Conservation (phyloP, 371 early-diverging fungal genomes). For the Apophysomyces variabilis region DNA sequence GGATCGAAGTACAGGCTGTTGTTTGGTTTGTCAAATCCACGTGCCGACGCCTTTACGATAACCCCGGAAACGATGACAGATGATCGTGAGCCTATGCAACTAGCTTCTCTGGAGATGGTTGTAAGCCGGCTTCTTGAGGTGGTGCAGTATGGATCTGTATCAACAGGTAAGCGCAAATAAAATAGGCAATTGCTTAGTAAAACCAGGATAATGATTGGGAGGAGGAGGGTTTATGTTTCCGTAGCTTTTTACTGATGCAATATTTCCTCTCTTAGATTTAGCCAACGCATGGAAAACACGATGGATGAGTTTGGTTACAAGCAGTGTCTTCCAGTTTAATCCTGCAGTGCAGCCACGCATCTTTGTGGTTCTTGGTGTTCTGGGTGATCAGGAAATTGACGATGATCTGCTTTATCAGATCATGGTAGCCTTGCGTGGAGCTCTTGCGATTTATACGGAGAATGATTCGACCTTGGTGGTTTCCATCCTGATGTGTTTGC, state of each 20-base stretch:
- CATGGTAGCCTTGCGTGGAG: constrained; percentile 83
- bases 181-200: not conserved
- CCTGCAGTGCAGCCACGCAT: constrained; percentile 93
- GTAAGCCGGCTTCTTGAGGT: constrained; percentile 82
- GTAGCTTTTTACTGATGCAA: not conserved
- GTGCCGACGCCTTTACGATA: constrained; percentile 74
- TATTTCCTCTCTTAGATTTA: constrained; percentile 49
- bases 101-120: constrained; percentile 80
- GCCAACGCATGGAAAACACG: constrained; percentile 86
- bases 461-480: constrained; percentile 76
- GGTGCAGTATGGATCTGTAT: constrained; percentile 75
- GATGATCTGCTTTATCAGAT: constrained; percentile 90
- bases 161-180: constrained; percentile 55
- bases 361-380: constrained; percentile 88
- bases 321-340: constrained; percentile 92
- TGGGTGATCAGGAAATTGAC: constrained; percentile 87
- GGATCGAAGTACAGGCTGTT: constrained; percentile 78
- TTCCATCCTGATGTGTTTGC: constrained; percentile 87
- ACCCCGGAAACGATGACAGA: constrained; percentile 68
- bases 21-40: constrained; percentile 79
- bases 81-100: constrained; percentile 69
- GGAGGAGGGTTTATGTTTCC: not conserved
- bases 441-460: constrained; percentile 84
- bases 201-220: too few species aligned
- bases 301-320: constrained; percentile 91